Percentiles rank a stretch among this genome's conserved stretches.
phyloP scores from a whole-genome alignment of 257 asterid species.

The Gardenia jasminoides region DNA sequence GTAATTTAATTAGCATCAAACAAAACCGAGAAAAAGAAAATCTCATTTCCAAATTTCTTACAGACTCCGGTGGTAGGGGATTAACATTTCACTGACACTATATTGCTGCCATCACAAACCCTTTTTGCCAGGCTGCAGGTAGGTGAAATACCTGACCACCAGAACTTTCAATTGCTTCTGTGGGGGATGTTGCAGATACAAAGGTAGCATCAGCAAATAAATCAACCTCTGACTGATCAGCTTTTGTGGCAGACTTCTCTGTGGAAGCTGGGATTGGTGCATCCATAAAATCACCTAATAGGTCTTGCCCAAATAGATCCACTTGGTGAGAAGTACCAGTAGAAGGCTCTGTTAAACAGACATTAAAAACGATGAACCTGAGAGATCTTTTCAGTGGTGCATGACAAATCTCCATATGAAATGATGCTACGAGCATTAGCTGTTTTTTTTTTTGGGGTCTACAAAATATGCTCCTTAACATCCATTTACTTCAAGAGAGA shows the following conservation, averaged over 20 bases:
- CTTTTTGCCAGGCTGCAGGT: background rate
- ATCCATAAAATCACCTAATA: constrained; percentile 70
- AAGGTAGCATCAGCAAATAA: constrained; percentile 87
- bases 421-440: background rate
- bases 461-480: background rate
- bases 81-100: background rate
- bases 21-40: background rate
- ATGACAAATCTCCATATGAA: background rate
- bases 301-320: constrained; percentile 74
- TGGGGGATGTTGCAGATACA: constrained; percentile 65
- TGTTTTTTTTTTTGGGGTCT: no score
- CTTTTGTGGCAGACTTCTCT: constrained; percentile 38
- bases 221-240: constrained; percentile 65
- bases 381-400: background rate
- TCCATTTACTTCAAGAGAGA: background rate
- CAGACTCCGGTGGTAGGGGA: background rate
- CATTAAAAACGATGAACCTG: constrained; percentile 1
- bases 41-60: background rate
- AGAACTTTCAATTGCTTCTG: constrained; percentile 38
- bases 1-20: background rate
- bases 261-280: constrained; percentile 48
- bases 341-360: constrained; percentile 55
- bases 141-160: constrained; percentile 48
- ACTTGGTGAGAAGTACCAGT: constrained; percentile 60
- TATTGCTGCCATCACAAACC: background rate